A percentile compares a stretch with the other conserved stretches of the same genome.
Evolutionary conservation across 2,329 filamentous ascomycete genomes (phyloP).

Genomic region (Penicillium rolfsii): DNA sequence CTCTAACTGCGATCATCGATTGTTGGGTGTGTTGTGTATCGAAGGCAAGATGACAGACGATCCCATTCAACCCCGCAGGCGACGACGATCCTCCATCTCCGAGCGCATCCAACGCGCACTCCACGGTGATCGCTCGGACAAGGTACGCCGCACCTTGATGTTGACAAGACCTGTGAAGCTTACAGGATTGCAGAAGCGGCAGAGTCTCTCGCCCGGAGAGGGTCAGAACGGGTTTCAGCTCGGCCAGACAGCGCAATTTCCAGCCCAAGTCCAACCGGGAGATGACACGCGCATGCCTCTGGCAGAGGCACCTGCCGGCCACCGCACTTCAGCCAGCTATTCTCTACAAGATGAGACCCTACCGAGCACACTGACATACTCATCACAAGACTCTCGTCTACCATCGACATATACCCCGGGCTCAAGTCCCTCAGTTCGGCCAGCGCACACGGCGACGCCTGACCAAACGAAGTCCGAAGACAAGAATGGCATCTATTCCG

Average conservation of each 20-base stretch:
- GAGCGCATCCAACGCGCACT: constrained; percentile 28
- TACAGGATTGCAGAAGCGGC: constrained; percentile 16
- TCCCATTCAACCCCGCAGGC: constrained; percentile 22
- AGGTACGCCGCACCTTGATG: constrained; percentile 13
- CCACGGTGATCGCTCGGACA: constrained; percentile 21
- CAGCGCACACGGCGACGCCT: constrained; percentile 8
- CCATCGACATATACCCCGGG: constrained; percentile 22
- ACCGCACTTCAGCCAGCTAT: constrained; percentile 4
- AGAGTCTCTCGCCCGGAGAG: background rate
- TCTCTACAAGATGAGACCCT: constrained; percentile 19
- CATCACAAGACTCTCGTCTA: constrained; percentile 20
- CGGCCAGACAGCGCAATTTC: background rate
- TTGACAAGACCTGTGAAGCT: background rate
- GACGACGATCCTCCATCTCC: constrained; percentile 29
- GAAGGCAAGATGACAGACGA: constrained; percentile 19
- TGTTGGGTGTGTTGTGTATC: background rate
- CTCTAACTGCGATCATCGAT: background rate
- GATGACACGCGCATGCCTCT: background rate
- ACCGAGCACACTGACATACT: constrained; percentile 22
- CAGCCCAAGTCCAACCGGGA: background rate
- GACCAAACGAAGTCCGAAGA: constrained; percentile 10
- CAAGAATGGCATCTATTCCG: constrained; percentile 19
- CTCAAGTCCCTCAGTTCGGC: constrained; percentile 23
- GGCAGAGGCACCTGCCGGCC: constrained; percentile 8
- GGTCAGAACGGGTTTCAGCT: background rate